These are phyloP conservation scores for Thielaviopsis euricoi DNA, from an alignment of 2,329 filamentous ascomycete genomes.

Conservation along the genomic window DNA sequence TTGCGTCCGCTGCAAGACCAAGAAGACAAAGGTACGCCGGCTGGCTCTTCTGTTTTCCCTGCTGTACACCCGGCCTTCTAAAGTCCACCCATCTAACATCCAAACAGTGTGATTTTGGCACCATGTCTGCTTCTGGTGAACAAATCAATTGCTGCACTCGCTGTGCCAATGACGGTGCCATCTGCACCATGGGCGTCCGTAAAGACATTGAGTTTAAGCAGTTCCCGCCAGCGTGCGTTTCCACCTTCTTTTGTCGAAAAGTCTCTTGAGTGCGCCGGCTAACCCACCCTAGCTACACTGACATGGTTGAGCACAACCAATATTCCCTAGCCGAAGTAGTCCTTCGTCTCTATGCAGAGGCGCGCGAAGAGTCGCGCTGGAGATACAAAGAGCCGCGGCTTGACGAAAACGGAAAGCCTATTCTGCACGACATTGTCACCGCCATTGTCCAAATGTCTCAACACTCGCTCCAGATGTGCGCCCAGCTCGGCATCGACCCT, in stretches of 20 bases:
- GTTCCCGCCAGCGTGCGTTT: slow-evolving; percentile 39
- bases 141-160: slow-evolving; percentile 31
- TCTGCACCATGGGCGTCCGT: slow-evolving; percentile 45
- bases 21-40: slow-evolving; percentile 45
- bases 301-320: slow-evolving; percentile 49
- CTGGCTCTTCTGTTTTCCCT: too few species aligned
- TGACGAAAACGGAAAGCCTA: slow-evolving; percentile 44
- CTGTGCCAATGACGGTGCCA: slow-evolving; percentile 47
- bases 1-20: slow-evolving; percentile 50
- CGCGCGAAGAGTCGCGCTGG: slow-evolving; percentile 40
- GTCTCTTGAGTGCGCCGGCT: neutral
- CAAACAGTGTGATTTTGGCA: slow-evolving; percentile 3
- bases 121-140: neutral
- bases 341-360: slow-evolving; percentile 49
- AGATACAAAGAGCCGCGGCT: slow-evolving; percentile 45
- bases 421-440: slow-evolving; percentile 46
- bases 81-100: neutral
- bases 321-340: slow-evolving; percentile 47
- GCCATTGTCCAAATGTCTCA: slow-evolving; percentile 2
- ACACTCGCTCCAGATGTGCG: slow-evolving; percentile 6
- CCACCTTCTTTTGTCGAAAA: neutral
- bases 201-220: slow-evolving; percentile 57
- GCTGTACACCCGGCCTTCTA: neutral
- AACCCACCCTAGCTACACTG: slow-evolving; percentile 33
- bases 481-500: slow-evolving; percentile 5